Conservation (phyloP, 2,329 filamentous ascomycete species). For the Sporothrix brasiliensis region DNA sequence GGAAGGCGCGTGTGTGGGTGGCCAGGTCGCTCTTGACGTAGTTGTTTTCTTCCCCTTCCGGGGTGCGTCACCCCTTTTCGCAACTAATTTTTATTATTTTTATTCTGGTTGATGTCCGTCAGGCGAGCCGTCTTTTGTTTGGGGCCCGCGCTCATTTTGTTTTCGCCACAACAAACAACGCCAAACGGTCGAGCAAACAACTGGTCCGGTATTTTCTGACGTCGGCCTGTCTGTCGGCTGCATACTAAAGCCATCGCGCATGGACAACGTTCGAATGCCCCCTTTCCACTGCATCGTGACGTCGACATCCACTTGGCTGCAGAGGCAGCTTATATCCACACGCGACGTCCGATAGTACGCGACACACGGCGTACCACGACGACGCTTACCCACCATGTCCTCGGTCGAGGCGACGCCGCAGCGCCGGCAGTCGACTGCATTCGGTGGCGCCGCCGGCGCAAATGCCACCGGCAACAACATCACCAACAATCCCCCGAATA, state of each 20-base stretch:
- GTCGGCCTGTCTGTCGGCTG: not conserved
- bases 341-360: not conserved
- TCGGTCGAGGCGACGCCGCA: conserved; percentile 27
- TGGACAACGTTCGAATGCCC: not conserved
- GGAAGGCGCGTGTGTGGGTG: conserved; percentile 19
- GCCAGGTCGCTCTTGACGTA: conserved; percentile 23
- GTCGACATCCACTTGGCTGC: conserved; percentile 27
- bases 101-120: not conserved
- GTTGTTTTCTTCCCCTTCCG: conserved; percentile 24
- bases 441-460: not conserved
- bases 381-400: conserved; percentile 16
- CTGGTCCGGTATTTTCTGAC: conserved; percentile 16
- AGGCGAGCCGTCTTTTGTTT: not conserved
- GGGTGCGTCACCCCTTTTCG: conserved; percentile 8
- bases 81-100: not conserved
- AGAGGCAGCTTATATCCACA: conserved; percentile 12
- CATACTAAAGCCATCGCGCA: not conserved
- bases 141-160: conserved; percentile 5
- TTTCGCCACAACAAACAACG: conserved; percentile 25
- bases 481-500: not conserved
- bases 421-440: conserved; percentile 27
- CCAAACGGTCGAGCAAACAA: conserved; percentile 10
- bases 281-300: conserved; percentile 27
- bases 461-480: not conserved
- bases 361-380: not conserved